Evolutionary conservation across 2,329 filamentous ascomycete species (phyloP).

Genomic region (Lasiodiplodia gonubiensis): DNA sequence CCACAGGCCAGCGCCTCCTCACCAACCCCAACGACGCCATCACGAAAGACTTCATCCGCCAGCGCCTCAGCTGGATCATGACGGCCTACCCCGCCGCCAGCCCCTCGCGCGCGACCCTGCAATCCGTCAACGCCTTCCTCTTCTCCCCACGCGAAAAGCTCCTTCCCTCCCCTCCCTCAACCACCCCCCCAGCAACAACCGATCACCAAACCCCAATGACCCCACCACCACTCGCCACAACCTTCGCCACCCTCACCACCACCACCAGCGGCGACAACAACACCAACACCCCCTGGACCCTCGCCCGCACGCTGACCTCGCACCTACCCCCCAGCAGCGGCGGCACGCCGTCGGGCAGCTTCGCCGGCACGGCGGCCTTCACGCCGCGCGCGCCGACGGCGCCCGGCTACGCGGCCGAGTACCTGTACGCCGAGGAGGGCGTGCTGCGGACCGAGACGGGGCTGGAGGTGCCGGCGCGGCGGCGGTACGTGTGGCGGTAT

Average conservation of each 20-base stretch:
- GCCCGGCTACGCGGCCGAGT: slow-evolving; percentile 53
- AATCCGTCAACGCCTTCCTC: slow-evolving; percentile 89
- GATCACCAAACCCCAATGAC: too few relatives aligned
- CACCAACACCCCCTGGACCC: slow-evolving; percentile 59
- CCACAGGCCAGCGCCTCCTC: slow-evolving; percentile 6
- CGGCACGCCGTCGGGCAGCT: slow-evolving; percentile 67
- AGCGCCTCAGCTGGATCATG: slow-evolving; percentile 81
- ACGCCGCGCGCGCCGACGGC: slow-evolving; percentile 62
- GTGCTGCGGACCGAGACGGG: slow-evolving; percentile 64
- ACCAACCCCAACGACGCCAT: slow-evolving; percentile 44
- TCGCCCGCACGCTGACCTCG: slow-evolving; percentile 64
- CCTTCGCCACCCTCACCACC: neutral
- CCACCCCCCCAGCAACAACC: neutral
- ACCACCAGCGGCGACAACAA: neutral
- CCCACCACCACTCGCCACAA: neutral
- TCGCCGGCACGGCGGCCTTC: slow-evolving; percentile 70
- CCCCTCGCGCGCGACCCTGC: slow-evolving; percentile 81
- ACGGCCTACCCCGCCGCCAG: slow-evolving; percentile 79
- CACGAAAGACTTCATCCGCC: slow-evolving; percentile 78
- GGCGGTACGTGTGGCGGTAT: slow-evolving; percentile 75
- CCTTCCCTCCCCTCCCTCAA: neutral
- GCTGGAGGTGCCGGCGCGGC: slow-evolving; percentile 63
- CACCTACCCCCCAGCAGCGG: slow-evolving; percentile 52
- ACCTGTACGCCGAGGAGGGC: slow-evolving; percentile 72
- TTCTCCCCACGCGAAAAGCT: slow-evolving; percentile 54